Evolutionary conservation across 2,329 filamentous ascomycete species (phyloP), one percentile per base, ranked within the genome.

Genomic region (Sporothrix schenckii): DNA sequence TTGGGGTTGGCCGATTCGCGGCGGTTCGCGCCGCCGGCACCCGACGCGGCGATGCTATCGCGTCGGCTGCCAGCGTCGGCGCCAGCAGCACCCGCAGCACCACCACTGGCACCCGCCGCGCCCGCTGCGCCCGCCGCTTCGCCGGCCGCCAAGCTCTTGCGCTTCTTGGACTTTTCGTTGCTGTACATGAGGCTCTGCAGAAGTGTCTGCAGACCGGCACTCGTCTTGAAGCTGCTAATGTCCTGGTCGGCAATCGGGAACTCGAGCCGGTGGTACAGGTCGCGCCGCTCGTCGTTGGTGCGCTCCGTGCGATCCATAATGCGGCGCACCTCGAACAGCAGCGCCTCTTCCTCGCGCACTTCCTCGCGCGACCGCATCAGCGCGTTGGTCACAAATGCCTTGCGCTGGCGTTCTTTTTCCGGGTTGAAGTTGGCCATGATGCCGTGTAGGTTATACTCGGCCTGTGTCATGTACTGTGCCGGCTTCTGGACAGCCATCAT

Each of bases 111-210:
- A 73, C 70, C 75, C 2, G 78, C 79, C 10, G 68, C 60, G 70
- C 82, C 85, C 2, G 78, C 79, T 6, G 68, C 60, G 70, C 82
- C 85, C 41, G 80, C 79, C 39, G 83, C 85, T 34, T 91, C 90
- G 10, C 84, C 81, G 2, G 86, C 88, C 76, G 91, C 85, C 34
- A 91, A 82, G 4, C 89, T 89, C 78, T 90, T 93, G 71, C 92
- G 90, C 80, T 97, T 97, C 84, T 97, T 96, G 72, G 89, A 89
- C 79, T 95, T 94, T 80, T 97, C 94, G 68, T 89, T 89, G 70
- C 87, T 88, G 52, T 68, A 71, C 79, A 97, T 87, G 49, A 98
- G 87, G 74, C 91, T 93, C 77, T 94, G 90, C 72, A 97, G 87
- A 21, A 98, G 86, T 69, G 89, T 88, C 69, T 92, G 89, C 4